Conservation (phyloP, 352 stramenopile species). For the Globisporangium splendens region DNA sequence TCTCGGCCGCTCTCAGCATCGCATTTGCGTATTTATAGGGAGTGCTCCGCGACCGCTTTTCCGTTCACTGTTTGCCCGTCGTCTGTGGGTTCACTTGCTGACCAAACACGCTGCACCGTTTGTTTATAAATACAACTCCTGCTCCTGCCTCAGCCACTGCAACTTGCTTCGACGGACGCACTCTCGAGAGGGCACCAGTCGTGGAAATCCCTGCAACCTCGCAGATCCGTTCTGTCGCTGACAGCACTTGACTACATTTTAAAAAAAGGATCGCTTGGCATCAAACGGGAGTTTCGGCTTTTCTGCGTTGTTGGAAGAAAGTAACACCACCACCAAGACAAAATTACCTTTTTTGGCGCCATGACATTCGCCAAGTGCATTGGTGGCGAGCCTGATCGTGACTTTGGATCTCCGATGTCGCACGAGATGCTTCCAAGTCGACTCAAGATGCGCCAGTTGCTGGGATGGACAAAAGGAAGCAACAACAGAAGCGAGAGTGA, state of each 20-base stretch:
- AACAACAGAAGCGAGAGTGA: constrained; percentile 22
- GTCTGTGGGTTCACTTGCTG: not conserved
- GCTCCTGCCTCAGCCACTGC: too few species aligned
- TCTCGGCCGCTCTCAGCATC: not conserved
- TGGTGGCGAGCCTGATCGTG: constrained; percentile 43
- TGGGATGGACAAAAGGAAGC: constrained; percentile 27
- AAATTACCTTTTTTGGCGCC: constrained; percentile 1
- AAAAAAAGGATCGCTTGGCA: not conserved
- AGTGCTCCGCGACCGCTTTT: not conserved
- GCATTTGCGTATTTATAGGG: constrained; percentile 1
- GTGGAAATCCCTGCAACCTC: too few species aligned
- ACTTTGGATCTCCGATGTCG: constrained; percentile 33
- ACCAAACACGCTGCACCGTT: too few species aligned
- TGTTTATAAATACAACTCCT: too few species aligned
- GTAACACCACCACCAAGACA: not conserved
- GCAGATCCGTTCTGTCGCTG: too few species aligned
- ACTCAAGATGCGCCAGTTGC: constrained; percentile 46
- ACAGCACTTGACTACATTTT: not conserved
- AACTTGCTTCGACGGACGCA: too few species aligned
- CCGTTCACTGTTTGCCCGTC: not conserved
- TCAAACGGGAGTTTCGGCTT: not conserved
- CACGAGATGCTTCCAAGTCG: constrained; percentile 23
- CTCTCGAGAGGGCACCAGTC: too few species aligned
- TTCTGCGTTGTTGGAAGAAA: not conserved
- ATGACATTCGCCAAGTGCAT: constrained; percentile 60